Evolutionary conservation across 768 basidiomycete genomes (phyloP).

Genomic region (Omphalotus guepiniiformis): DNA sequence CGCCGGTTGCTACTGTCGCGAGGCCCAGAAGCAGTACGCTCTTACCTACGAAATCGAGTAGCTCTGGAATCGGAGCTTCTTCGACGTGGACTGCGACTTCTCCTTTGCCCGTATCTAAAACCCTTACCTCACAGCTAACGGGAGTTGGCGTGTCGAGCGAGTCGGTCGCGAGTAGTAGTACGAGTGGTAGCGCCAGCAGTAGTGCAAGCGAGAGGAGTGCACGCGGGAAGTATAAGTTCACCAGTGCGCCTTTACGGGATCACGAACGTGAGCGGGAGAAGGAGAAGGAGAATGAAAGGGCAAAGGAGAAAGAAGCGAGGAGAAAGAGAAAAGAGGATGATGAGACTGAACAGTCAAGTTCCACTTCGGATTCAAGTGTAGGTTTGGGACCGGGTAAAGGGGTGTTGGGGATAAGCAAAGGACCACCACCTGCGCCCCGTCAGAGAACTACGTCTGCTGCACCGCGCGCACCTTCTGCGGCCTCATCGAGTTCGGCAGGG

Average conservation of each 20-base stretch:
- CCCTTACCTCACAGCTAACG: no score
- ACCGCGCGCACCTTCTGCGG: background rate
- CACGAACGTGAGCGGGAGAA: background rate
- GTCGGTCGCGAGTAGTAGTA: background rate
- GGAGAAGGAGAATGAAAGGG: no score
- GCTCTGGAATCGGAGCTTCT: background rate
- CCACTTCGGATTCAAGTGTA: no score
- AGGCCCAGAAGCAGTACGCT: constrained; percentile 4
- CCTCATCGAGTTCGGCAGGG: background rate
- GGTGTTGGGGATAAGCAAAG: no score
- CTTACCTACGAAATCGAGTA: background rate
- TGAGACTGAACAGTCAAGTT: no score
- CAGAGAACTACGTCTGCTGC: background rate
- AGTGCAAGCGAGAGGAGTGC: background rate
- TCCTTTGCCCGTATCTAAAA: no score
- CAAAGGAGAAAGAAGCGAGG: no score
- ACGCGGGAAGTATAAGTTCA: background rate
- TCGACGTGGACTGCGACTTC: background rate
- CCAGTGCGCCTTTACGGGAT: background rate
- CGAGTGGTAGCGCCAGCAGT: background rate
- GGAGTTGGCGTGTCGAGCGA: no score
- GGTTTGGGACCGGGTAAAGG: no score
- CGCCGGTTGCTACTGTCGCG: background rate
- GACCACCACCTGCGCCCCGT: background rate
- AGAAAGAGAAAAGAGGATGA: no score